These are phyloP conservation scores for Arthrobotrys pseudoclavata DNA, from an alignment of 2,329 filamentous ascomycete genomes.

Conservation along the genomic window DNA sequence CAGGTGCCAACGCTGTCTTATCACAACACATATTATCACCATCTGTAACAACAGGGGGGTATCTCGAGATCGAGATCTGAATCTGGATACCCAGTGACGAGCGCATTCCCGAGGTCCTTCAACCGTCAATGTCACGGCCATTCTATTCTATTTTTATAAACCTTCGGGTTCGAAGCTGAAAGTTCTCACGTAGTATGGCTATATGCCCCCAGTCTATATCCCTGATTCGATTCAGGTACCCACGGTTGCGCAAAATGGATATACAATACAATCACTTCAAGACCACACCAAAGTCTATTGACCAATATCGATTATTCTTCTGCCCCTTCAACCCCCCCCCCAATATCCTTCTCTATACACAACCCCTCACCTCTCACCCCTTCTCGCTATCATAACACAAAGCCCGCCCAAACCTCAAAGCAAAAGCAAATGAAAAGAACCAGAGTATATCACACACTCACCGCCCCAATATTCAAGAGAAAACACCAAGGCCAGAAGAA, in stretches of 20 bases:
- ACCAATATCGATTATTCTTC: conserved; percentile 18
- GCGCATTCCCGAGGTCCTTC: background rate
- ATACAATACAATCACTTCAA: background rate
- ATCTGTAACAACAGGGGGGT: conserved; percentile 2
- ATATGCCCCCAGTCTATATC: background rate
- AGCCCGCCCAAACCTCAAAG: conserved; percentile 3
- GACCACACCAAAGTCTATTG: conserved; percentile 7
- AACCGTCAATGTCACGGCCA: too few species aligned
- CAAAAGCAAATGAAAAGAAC: conserved; percentile 6
- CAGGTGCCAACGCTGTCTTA: conserved; percentile 17
- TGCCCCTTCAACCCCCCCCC: background rate
- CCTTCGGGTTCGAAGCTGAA: background rate
- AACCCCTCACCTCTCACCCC: background rate
- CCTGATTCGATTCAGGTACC: too few species aligned
- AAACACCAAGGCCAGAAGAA: conserved; percentile 26
- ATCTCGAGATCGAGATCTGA: background rate
- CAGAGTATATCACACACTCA: conserved; percentile 17
- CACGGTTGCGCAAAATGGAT: too few species aligned
- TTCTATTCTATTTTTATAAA: background rate
- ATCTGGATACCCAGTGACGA: background rate
- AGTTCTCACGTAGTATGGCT: background rate
- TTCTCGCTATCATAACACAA: conserved; percentile 20
- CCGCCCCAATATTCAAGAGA: conserved; percentile 21
- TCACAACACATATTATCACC: conserved; percentile 15
- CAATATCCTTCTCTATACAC: background rate